Percentiles rank a stretch among this genome's conserved stretches.
Evolutionary conservation across 129 eudicot genomes (phyloP).

Genomic region (Flaveria sonorensis): DNA sequence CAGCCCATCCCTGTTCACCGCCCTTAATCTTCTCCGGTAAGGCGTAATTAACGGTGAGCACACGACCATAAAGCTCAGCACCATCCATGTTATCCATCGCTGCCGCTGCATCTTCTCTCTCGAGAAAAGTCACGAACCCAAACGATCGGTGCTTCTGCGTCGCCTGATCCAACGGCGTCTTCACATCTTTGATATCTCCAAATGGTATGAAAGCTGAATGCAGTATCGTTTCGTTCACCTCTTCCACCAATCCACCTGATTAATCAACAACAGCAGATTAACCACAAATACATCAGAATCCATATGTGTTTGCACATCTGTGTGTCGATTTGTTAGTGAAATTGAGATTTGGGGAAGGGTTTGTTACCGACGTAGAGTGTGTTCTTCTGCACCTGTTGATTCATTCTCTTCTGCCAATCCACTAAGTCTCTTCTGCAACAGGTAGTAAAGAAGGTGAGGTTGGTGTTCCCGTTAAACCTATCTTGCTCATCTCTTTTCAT

Average conservation of each 20-base stretch:
- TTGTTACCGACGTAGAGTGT: conserved; percentile 81
- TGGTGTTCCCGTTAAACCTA: no score
- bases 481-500: no score
- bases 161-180: conserved; percentile 95
- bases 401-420: conserved; percentile 30
- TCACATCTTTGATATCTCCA: conserved; percentile 95
- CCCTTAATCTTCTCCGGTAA: conserved; percentile 89
- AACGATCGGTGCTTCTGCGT: conserved; percentile 93
- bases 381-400: conserved; percentile 88
- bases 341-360: not conserved
- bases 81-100: conserved; percentile 99
- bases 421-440: no score
- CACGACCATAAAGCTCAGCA: conserved; percentile 94
- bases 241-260: conserved; percentile 89
- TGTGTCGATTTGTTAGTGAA: not conserved
- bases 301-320: not conserved
- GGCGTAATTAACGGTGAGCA: conserved; percentile 89
- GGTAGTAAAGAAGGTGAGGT: no score
- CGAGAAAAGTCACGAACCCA: conserved; percentile 89
- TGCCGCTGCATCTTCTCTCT: conserved; percentile 88
- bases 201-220: conserved; percentile 97
- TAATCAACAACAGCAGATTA: not conserved
- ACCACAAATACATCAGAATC: not conserved
- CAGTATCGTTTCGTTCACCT: conserved; percentile 81
- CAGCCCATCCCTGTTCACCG: conserved; percentile 99